These are phyloP conservation scores for Glomus cerebriforme DNA, from an alignment of 192 early-diverging fungal species.

Conservation along the genomic window DNA sequence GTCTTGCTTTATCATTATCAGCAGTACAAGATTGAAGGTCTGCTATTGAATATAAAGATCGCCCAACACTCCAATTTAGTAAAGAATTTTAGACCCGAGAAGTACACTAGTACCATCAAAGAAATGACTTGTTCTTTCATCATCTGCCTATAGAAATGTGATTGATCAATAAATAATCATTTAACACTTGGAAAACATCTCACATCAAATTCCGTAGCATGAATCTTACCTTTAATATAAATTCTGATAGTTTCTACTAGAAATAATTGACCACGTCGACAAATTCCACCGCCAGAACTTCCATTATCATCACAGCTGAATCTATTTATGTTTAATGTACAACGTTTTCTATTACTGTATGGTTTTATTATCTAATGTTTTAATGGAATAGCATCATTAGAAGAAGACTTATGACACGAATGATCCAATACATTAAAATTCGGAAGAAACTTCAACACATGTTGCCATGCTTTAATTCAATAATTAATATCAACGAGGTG, in stretches of 20 bases:
- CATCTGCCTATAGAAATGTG: too few species aligned
- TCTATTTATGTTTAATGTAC: neutral
- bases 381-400: too few species aligned
- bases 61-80: constrained; percentile 17
- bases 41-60: constrained; percentile 26
- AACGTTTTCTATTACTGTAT: constrained; percentile 14
- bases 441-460: constrained; percentile 8
- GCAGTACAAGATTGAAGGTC: constrained; percentile 60
- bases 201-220: too few species aligned
- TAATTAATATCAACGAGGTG: neutral
- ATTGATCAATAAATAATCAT: too few species aligned
- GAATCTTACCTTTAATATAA: too few species aligned
- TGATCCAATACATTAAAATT: neutral
- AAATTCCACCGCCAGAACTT: neutral
- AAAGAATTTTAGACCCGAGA: too few species aligned
- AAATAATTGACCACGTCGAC: constrained; percentile 32
- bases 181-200: too few species aligned
- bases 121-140: constrained; percentile 66
- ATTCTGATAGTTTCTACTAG: too few species aligned
- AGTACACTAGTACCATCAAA: too few species aligned
- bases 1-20: constrained; percentile 61
- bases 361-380: neutral
- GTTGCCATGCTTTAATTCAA: neutral
- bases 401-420: too few species aligned
- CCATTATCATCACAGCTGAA: neutral